Base-by-base conservation (phyloP, 495 filamentous ascomycete species). In the Penicillium paradoxum region DNA sequence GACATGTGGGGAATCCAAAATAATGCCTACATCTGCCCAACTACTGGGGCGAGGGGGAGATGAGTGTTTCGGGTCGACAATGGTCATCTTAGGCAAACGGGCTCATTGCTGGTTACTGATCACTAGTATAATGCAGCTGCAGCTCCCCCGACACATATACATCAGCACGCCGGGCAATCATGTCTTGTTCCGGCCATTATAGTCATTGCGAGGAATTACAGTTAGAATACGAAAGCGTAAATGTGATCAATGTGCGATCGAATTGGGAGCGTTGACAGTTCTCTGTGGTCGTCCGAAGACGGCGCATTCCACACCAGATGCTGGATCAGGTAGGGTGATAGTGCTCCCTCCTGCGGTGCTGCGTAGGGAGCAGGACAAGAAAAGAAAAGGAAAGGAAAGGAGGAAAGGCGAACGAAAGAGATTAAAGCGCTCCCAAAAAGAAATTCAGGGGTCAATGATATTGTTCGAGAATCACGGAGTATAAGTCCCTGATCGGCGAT, bases 401-500 rank as follows among this genome's bases (percentile, higher is more conserved):
- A n/a, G 41, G 7, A 15, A 29, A 10, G 0, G 0, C 14, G n/a
- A 27, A 13, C 10, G 32, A 34, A 14, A 34, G 4, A 34, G 32
- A 1, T 11, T 1, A n/a, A n/a, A n/a, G n/a, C n/a, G n/a, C n/a
- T n/a, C n/a, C n/a, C n/a, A n/a, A n/a, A n/a, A n/a, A n/a, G n/a
- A n/a, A 10, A 42, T 42, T n/a, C 39, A 42, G 39, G 39, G 39
- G 39, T 3, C n/a, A n/a, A 32, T 32, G 29, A 27, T 27, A 27
- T 27, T 27, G 25, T 27, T 27, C 8, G 4, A 3, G 8, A 27
- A 27, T 4, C 25, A 27, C 3, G 8, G 10, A 32, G 29, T 32
- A 32, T 32, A 32, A 32, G 29, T 32, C 39, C 34, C 44, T 46
- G 57, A 59, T 59, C 57, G 57, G 25, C 53, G 36, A 43, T 39